phyloP scores from a whole-genome alignment of 768 basidiomycete species.

The Cubamyces lactineus region DNA sequence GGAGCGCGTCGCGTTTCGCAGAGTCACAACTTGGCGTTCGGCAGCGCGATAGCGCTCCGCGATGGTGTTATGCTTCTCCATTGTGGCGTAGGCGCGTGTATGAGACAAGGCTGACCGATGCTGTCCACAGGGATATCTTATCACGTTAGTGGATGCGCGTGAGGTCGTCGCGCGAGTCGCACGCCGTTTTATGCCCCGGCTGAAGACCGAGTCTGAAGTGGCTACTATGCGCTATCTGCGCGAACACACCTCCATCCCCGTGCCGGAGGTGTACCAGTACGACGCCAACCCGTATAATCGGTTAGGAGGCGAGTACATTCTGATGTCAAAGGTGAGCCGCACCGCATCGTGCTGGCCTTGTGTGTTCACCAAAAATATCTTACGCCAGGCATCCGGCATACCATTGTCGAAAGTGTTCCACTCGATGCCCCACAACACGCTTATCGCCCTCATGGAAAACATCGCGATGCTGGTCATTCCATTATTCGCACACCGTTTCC shows the following conservation, averaged over 20 bases:
- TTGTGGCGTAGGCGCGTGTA: neutral
- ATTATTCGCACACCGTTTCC: slow-evolving; percentile 77
- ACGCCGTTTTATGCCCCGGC: slow-evolving; percentile 81
- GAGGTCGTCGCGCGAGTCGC: slow-evolving; percentile 81
- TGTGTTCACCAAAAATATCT: slow-evolving; percentile 14
- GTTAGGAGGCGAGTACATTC: slow-evolving; percentile 81
- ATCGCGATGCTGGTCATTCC: slow-evolving; percentile 70
- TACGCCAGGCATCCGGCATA: slow-evolving; percentile 67
- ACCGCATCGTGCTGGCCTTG: no score
- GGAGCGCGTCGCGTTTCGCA: slow-evolving; percentile 4
- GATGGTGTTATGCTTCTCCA: neutral
- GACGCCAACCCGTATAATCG: slow-evolving; percentile 86
- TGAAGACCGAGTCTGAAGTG: slow-evolving; percentile 87
- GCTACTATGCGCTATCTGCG: slow-evolving; percentile 84
- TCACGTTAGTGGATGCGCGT: slow-evolving; percentile 62
- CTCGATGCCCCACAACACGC: slow-evolving; percentile 64
- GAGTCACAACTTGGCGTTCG: neutral
- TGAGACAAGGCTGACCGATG: slow-evolving; percentile 4
- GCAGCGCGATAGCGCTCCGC: slow-evolving; percentile 1
- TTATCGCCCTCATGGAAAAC: slow-evolving; percentile 67
- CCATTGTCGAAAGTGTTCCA: slow-evolving; percentile 74
- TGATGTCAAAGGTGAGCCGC: slow-evolving; percentile 77
- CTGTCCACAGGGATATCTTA: slow-evolving; percentile 66
- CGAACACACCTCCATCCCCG: slow-evolving; percentile 68
- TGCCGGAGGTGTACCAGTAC: slow-evolving; percentile 75